Evolutionary conservation across 495 filamentous ascomycete species (phyloP), one percentile per base, ranked within the genome.

Genomic region (Aspergillus carlsbadensis): DNA sequence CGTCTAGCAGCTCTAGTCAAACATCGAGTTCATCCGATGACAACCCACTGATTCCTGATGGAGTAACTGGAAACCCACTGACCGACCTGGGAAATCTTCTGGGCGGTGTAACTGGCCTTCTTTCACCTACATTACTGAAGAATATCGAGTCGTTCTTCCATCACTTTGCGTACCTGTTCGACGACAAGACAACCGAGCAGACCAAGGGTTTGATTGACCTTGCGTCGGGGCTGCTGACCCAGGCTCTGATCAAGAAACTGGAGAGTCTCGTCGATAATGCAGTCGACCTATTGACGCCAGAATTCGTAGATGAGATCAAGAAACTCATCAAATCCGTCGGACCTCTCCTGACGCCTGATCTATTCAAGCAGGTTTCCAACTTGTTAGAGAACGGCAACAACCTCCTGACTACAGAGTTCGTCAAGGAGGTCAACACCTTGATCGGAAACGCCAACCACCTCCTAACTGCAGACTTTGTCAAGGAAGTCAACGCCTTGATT

Each of bases 131-230:
- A 35, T 69, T 66, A 54, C 67, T 74, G 18, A 62, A 62, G 45
- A 66, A 74, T 55, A 56, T 81, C n/a, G 70, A 74, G 15, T 71
- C 71, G 13, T 75, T 81, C 47, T 68, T 81, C 41, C 63, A 74
- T 36, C 72, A 80, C 47, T 63, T 79, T 18, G 66, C 70, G 14
- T 70, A 70, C 37, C 65, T 80, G 20, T 65, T 81, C 8, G 74
- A 78, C 48, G 70, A 75, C 45, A 65, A 64, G 50, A 70, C 67
- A 6, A 74, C 71, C 13, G 54, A 64, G 6, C 69, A 79, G 56
- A 66, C 69, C 33, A 74, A 74, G 56, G 50, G 52, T 6, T 42
- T 74, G 52, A 57, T 74, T 29, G 50, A 64, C 24, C 65, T 64
- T 24, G 71, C 60, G 18, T 65, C 62, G 17, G 53, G 55, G 1